A percentile compares a stretch with the other conserved stretches of the same genome.
phyloP scores from a whole-genome alignment of 371 early-diverging fungal genomes.

The Rhizomucor miehei region DNA sequence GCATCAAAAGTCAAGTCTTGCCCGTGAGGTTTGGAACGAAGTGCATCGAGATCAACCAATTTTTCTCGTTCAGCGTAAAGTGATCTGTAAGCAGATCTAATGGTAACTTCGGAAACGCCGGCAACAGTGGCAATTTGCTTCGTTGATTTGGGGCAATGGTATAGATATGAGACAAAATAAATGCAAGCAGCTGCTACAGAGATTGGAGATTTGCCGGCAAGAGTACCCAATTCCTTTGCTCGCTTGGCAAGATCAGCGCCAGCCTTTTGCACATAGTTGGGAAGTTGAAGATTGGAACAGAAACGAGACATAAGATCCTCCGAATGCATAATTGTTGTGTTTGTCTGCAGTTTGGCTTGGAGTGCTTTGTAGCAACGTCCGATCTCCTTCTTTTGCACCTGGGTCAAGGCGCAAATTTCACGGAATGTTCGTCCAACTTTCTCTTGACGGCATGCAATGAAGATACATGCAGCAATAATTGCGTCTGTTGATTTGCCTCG shows the following conservation, averaged over 20 bases:
- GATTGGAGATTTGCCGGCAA: slow-evolving; percentile 90
- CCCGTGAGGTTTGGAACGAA: slow-evolving; percentile 37
- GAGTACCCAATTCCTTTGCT: slow-evolving; percentile 74
- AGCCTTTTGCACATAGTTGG: slow-evolving; percentile 70
- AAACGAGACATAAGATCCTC: slow-evolving; percentile 87
- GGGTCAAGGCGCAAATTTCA: slow-evolving; percentile 94
- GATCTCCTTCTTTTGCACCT: slow-evolving; percentile 91
- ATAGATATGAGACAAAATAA: slow-evolving; percentile 78
- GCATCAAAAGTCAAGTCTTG: slow-evolving; percentile 45
- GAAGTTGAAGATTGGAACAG: slow-evolving; percentile 76
- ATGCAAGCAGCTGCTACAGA: slow-evolving; percentile 92
- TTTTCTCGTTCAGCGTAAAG: slow-evolving; percentile 61
- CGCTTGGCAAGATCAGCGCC: slow-evolving; percentile 70
- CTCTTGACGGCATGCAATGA: slow-evolving; percentile 95
- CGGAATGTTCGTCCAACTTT: slow-evolving; percentile 95
- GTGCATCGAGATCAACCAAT: slow-evolving; percentile 53
- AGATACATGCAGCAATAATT: slow-evolving; percentile 96
- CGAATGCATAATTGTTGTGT: slow-evolving; percentile 66
- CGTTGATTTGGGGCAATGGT: slow-evolving; percentile 61
- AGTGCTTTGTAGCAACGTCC: slow-evolving; percentile 85
- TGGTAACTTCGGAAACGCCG: slow-evolving; percentile 90
- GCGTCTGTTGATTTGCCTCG: slow-evolving; percentile 91
- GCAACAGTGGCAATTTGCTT: slow-evolving; percentile 80
- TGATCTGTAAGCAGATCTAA: slow-evolving; percentile 81
- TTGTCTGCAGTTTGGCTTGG: slow-evolving; percentile 63